Percentiles rank a stretch among this genome's conserved stretches.
These are phyloP conservation scores for Talaromyces adpressus DNA, from an alignment of 495 filamentous ascomycete species.

Conservation along the genomic window DNA sequence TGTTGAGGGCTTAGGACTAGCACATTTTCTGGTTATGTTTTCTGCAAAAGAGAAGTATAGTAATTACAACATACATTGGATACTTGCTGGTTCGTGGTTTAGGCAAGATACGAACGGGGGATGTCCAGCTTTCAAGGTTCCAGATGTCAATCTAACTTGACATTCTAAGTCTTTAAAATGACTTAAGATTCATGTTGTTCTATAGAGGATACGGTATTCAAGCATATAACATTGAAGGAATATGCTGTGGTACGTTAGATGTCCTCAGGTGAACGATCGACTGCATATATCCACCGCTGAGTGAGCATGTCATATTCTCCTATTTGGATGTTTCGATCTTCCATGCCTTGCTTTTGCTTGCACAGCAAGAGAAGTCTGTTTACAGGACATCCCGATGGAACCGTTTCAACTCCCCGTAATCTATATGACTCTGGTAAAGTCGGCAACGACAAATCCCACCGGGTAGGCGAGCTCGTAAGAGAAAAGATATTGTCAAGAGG, in stretches of 20 bases:
- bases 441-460: constrained; percentile 1
- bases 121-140: neutral
- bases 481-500: constrained; percentile 1
- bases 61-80: too few species aligned
- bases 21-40: too few species aligned
- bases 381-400: neutral
- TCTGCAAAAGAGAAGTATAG: too few species aligned
- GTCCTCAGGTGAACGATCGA: neutral
- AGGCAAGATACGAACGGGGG: too few species aligned
- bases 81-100: neutral
- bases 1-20: neutral
- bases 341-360: neutral
- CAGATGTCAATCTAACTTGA: constrained; percentile 20
- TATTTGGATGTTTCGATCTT: neutral
- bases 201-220: neutral
- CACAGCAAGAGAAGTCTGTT: neutral
- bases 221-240: neutral
- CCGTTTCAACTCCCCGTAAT: neutral
- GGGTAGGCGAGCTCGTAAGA: neutral
- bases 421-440: constrained; percentile 1
- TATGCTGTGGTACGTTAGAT: neutral
- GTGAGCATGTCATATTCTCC: constrained; percentile 2
- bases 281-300: neutral
- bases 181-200: neutral
- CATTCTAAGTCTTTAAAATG: neutral